Evolutionary conservation across 1,139 yeast genomes (phyloP), one percentile per base, ranked within the genome.

Genomic region (Tardiomyces blankii): DNA sequence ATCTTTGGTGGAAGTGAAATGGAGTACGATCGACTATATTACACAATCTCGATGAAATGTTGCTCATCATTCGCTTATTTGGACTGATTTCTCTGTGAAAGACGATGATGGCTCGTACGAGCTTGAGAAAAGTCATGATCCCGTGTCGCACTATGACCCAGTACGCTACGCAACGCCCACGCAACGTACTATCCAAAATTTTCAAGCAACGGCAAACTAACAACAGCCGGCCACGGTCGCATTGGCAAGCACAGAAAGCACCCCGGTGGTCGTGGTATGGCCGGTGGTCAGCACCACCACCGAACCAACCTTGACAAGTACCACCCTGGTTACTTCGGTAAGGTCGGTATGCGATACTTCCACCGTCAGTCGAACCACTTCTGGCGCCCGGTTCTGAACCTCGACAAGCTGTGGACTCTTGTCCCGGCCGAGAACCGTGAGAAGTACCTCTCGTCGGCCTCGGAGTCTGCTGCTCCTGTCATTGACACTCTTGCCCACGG

Each of bases 231-330:
- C 86, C 84, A 89, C 77, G 99, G 99, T 85, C 93, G 99, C 82
- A 77, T 93, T 77, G 99, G 99, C 77, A 91, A 93, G 85, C 98
- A 93, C 95, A 88, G 98, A 88, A 93, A 93, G 95, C 91, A 84
- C 69, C 97, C 98, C 66, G 98, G 98, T 91, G 99, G 99, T 80
- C 91, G 98, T 80, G 99, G 99, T 91, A 91, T 79, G 93, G 99
- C 99, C 74, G 99, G 99, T 89, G 99, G 99, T 86, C 94, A 81
- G 78, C 99, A 91, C 78, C 98, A 93, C 96, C 88, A 97, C 86
- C 66, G 68, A 56, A 88, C 91, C 74, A 88, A 88, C 82, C 77
- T 91, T 80, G 98, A 93, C 75, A 91, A 89, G 77, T 93, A 85
- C 96, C 99, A 93, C 75, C 98, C 98, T 69, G 99, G 99, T 88